Base-by-base conservation (phyloP, 495 filamentous ascomycete genomes). In the Tuber umbilicatum region DNA sequence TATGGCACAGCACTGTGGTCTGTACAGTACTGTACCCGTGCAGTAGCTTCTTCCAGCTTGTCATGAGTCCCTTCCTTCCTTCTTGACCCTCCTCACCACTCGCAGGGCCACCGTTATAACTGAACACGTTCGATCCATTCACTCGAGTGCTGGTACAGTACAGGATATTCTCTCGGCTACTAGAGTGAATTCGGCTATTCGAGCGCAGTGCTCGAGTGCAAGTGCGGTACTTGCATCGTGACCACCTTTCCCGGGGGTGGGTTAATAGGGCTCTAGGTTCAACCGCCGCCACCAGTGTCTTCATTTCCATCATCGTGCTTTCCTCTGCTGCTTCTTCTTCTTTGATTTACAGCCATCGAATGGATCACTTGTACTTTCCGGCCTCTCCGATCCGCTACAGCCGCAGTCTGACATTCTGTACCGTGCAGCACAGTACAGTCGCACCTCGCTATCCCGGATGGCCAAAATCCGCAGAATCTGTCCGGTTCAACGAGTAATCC, bases 21-120 rank as follows among this genome's bases (percentile, higher is more conserved):
- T 1, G 35, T 21, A 70, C 67, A 45, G 42, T 73, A 68, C 41
- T 14, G 47, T 67, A 35, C 19, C 37, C 50, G 27, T 19, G 10
- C 35, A 31, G 67, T n/a, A 16, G 43, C 39, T 43, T 41, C 70
- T 23, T 67, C 37, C 47, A 69, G 60, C 60, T 31, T 72, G 70
- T 70, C 74, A 76, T 74, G 74, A 70, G 76, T 38, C 70, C 43
- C 42, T 55, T 27, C n/a, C 43, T 69, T 35, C 40, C 10, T 41
- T 67, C 41, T 55, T 39, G 43, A 37, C 5, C 38, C 73, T 27
- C 68, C 42, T 73, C 38, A 39, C 71, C 67, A n/a, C 27, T 73
- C 40, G 70, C 27, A 16, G 38, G 41, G 27, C 43, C 19, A 45
- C 43, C 41, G 5, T n/a, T 50, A 37, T 60, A 21, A 40, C 35